Conservation (phyloP, 1,139 yeast species). For the Kurtzmaniella quercitrusa region DNA sequence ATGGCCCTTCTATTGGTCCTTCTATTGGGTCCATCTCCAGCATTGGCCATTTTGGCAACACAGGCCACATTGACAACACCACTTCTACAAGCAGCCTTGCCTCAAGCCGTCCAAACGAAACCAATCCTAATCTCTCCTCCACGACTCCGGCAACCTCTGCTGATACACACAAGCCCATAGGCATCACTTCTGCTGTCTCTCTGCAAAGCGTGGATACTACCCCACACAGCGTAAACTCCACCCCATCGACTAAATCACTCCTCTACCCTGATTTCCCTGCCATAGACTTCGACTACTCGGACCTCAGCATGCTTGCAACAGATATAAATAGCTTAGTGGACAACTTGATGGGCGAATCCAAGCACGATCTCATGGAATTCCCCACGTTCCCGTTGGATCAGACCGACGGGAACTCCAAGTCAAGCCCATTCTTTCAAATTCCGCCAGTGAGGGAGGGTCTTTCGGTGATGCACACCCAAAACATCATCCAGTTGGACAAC, state of each 20-base stretch:
- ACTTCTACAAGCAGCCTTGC: neutral
- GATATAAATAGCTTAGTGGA: slow-evolving; percentile 42
- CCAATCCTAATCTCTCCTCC: neutral
- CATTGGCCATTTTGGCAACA: neutral
- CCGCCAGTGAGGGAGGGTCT: neutral
- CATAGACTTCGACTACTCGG: slow-evolving; percentile 17
- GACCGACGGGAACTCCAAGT: neutral
- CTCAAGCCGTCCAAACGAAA: neutral
- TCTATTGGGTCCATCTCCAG: no score
- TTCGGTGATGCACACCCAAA: neutral
- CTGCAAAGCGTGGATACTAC: no score
- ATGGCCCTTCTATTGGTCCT: no score
- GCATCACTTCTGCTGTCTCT: no score
- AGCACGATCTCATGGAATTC: slow-evolving; percentile 13
- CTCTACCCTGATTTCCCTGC: slow-evolving; percentile 1
- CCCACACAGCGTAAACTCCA: neutral
- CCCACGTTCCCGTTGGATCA: neutral
- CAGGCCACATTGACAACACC: neutral
- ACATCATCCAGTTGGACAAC: slow-evolving; percentile 28
- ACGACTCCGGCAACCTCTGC: neutral
- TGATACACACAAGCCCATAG: neutral
- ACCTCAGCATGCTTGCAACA: slow-evolving; percentile 34
- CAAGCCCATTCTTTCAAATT: neutral
- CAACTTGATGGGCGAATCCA: slow-evolving; percentile 35
- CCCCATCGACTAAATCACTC: neutral